A percentile compares a stretch with the other conserved stretches of the same genome.
phyloP scores from a whole-genome alignment of 345 rosid genomes.

The Mangifera indica region DNA sequence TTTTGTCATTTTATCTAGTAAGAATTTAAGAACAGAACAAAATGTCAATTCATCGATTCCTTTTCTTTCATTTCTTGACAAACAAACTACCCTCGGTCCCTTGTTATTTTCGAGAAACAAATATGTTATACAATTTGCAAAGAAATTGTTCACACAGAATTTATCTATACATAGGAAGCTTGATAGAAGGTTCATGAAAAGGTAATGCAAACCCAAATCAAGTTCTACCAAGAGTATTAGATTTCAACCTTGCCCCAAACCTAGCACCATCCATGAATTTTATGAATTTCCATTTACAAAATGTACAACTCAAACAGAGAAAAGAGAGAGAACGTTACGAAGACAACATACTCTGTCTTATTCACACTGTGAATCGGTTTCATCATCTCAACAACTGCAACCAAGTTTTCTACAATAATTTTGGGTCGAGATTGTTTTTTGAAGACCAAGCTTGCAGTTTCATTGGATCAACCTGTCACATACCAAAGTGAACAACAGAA shows the following conservation, averaged over 20 bases:
- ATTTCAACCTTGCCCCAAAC: conserved; percentile 14
- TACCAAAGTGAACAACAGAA: background rate
- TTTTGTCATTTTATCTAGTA: background rate
- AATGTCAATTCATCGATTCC: conserved; percentile 1
- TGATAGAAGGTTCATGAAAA: conserved; percentile 19
- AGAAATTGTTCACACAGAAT: conserved; percentile 21
- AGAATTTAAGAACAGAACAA: background rate
- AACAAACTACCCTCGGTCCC: background rate
- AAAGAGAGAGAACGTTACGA: background rate
- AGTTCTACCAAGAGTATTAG: conserved; percentile 7
- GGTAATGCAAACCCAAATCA: conserved; percentile 22
- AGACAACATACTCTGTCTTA: conserved; percentile 17
- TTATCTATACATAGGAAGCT: conserved; percentile 31
- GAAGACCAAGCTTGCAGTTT: background rate
- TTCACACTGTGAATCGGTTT: conserved; percentile 22
- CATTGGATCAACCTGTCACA: conserved; percentile 37
- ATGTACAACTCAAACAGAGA: conserved; percentile 35
- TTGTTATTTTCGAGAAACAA: conserved; percentile 6
- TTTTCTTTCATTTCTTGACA: conserved; percentile 1
- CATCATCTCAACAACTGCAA: conserved; percentile 5
- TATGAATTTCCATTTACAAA: conserved; percentile 37
- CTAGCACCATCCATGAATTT: conserved; percentile 29
- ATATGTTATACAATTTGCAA: conserved; percentile 26
- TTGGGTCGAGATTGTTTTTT: background rate
- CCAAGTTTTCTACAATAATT: conserved; percentile 4